These are phyloP conservation scores for Aureobasidium sp. DNA, from an alignment of 2,329 filamentous ascomycete genomes.

Conservation along the genomic window DNA sequence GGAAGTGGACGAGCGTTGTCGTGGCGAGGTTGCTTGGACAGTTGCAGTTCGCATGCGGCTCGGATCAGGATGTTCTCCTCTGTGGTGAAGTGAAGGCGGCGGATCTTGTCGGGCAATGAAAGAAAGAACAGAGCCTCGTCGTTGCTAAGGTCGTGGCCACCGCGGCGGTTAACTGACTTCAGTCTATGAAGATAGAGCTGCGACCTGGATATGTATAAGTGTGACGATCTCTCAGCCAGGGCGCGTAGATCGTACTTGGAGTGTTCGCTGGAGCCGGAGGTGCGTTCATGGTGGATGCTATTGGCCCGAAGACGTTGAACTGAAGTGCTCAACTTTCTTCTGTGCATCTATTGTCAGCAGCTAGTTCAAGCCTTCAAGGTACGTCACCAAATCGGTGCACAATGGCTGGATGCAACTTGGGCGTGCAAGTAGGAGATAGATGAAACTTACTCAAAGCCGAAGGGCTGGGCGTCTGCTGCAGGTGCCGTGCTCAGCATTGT, in stretches of 20 bases:
- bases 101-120: slow-evolving; percentile 65
- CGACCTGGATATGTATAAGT: slow-evolving; percentile 1
- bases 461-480: slow-evolving; percentile 1
- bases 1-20: background rate
- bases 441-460: slow-evolving; percentile 11
- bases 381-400: slow-evolving; percentile 3
- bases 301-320: slow-evolving; percentile 4
- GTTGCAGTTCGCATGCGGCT: slow-evolving; percentile 41
- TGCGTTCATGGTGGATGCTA: slow-evolving; percentile 3
- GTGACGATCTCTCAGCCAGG: background rate
- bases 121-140: slow-evolving; percentile 62
- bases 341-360: slow-evolving; percentile 5
- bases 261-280: background rate
- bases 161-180: slow-evolving; percentile 33
- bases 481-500: slow-evolving; percentile 7
- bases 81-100: slow-evolving; percentile 60
- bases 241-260: slow-evolving; percentile 10
- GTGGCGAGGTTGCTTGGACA: slow-evolving; percentile 4
- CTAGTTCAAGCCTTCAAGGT: background rate
- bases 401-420: background rate
- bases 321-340: slow-evolving; percentile 9
- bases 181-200: slow-evolving; percentile 5
- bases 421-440: background rate
- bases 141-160: background rate
- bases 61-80: slow-evolving; percentile 63